These are phyloP conservation scores for Strobilomyces dryophilus DNA, from an alignment of 768 basidiomycete species.

Conservation along the genomic window DNA sequence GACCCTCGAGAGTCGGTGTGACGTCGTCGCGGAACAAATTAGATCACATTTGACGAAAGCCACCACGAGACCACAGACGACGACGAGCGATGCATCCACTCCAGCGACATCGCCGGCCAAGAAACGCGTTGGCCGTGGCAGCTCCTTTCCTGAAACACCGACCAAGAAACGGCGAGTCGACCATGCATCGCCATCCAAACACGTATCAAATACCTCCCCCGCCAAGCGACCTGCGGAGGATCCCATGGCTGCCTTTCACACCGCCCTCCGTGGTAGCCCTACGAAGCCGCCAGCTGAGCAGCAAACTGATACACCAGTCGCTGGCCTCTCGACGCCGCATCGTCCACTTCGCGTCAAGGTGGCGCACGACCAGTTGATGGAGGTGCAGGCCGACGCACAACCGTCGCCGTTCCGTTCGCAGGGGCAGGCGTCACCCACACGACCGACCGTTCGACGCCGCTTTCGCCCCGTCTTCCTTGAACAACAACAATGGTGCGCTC, in stretches of 20 bases:
- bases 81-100: not conserved
- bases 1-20: conserved; percentile 25
- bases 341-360: conserved; percentile 12
- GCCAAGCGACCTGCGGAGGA: not conserved
- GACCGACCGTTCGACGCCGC: conserved; percentile 17
- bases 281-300: conserved; percentile 1
- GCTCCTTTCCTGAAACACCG: conserved; percentile 38
- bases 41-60: conserved; percentile 16
- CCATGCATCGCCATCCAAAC: conserved; percentile 10
- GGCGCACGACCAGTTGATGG: not conserved
- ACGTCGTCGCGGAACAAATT: conserved; percentile 32
- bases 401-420: conserved; percentile 2
- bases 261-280: conserved; percentile 11
- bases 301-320: not conserved
- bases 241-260: conserved; percentile 16
- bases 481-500: conserved; percentile 40
- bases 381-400: conserved; percentile 21
- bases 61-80: conserved; percentile 12
- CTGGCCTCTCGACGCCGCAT: conserved; percentile 25
- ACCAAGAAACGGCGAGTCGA: conserved; percentile 38
- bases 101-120: conserved; percentile 17
- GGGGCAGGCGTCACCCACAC: conserved; percentile 12
- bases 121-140: conserved; percentile 34
- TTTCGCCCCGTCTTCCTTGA: not conserved
- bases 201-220: conserved; percentile 11